Conservation (phyloP, 2,329 filamentous ascomycete genomes). For the Periconia sp. region DNA sequence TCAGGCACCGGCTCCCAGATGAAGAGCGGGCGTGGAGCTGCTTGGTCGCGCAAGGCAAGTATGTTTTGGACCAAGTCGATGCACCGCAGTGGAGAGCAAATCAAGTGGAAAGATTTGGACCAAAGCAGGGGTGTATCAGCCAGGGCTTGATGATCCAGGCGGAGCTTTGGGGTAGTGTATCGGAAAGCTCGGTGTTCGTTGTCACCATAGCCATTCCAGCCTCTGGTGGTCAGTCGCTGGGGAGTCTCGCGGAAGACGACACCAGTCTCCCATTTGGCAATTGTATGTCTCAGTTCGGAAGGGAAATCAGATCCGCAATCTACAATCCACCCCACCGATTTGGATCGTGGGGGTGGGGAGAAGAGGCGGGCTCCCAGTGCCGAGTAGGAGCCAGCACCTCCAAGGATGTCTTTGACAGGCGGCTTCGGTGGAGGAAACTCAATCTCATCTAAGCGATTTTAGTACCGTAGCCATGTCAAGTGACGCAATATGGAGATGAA, state of each 20-base stretch:
- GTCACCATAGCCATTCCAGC: slow-evolving; percentile 86
- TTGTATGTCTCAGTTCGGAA: slow-evolving; percentile 59
- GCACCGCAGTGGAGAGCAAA: slow-evolving; percentile 78
- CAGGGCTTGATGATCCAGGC: slow-evolving; percentile 74
- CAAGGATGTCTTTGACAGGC: slow-evolving; percentile 74
- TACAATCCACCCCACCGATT: slow-evolving; percentile 82
- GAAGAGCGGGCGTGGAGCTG: slow-evolving; percentile 64
- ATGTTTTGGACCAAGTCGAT: slow-evolving; percentile 76
- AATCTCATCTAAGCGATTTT: slow-evolving; percentile 71
- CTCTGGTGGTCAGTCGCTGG: slow-evolving; percentile 76
- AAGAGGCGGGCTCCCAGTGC: slow-evolving; percentile 87
- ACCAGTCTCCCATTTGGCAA: slow-evolving; percentile 76
- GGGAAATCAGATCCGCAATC: slow-evolving; percentile 91
- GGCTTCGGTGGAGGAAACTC: slow-evolving; percentile 74
- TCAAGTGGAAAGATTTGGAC: slow-evolving; percentile 81
- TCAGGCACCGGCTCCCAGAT: slow-evolving; percentile 97
- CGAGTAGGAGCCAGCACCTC: slow-evolving; percentile 84
- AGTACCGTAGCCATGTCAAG: neutral
- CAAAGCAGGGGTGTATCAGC: slow-evolving; percentile 62
- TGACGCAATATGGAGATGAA: slow-evolving; percentile 8
- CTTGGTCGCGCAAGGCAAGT: slow-evolving; percentile 51
- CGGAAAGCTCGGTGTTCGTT: slow-evolving; percentile 75
- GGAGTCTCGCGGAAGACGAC: slow-evolving; percentile 68
- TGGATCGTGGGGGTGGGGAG: slow-evolving; percentile 67
- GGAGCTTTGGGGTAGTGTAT: slow-evolving; percentile 84